Base-by-base conservation (phyloP, 1,284 basidiomycete genomes). In the Cutaneotrichosporon dermatis region DNA sequence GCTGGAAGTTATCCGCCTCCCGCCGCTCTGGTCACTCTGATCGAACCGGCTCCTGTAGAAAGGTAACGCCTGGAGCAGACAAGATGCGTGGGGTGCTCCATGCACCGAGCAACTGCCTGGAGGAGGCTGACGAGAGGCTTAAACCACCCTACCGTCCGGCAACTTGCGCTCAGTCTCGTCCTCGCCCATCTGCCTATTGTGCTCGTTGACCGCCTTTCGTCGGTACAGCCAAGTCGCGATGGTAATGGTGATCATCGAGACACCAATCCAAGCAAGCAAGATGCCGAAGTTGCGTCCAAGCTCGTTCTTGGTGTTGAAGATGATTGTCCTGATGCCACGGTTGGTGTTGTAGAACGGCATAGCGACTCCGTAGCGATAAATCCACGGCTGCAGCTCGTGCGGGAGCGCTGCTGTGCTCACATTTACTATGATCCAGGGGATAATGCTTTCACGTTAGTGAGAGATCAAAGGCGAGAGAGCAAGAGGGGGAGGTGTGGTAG, bases 271-370 rank as follows among this genome's bases (percentile, higher is more conserved):
- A 1, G 74, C 80, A 48, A 83, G 51, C 34, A 83, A 74, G 59
- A 84, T 79, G 8, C 80, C 82, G 7, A 80, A 73, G 67, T 82
- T 81, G 44, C 66, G 62, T 6, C 74, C 82, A 13, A 83, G 73
- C 40, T 79, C 71, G 61, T 89, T 86, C 69, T 83, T 84, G 1
- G 86, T 88, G 57, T 83, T 77, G 68, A 90, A 90, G 41, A 88
- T 78, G 63, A 90, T 80, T 11, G 84, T 81, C 15, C 88, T 80
- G 34, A 86, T 82, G 2, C 43, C 54, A 82, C 68, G 55, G 2
- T 83, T 82, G 36, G 87, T 79, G 66, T 88, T 87, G 76, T 87
- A 89, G 75, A 90, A 89, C 0, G 88, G 88, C 69, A 81, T 81
- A 0, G 83, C 87, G 60, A 85, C 66, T 40, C 71, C 70, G 59